Conservation (phyloP, 1,284 basidiomycete species). For the Dichomitus squalens region DNA sequence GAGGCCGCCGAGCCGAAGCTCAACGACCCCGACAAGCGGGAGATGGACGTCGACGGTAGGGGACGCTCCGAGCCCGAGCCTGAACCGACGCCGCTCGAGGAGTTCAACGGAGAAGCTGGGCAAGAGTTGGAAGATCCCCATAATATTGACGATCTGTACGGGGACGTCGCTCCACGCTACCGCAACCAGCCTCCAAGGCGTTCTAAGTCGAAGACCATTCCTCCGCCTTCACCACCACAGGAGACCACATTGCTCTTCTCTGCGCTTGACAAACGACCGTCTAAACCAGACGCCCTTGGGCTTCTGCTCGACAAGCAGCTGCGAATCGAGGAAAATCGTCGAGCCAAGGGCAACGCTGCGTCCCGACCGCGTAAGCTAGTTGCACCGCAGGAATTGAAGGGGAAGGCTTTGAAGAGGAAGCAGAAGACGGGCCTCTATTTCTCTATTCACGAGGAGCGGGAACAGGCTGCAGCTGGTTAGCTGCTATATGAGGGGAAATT, state of each 20-base stretch:
- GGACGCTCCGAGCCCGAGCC: background rate
- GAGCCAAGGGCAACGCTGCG: background rate
- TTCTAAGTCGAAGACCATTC: background rate
- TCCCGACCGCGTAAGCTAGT: conserved; percentile 6
- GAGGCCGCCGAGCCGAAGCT: conserved; percentile 12
- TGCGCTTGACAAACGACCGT: background rate
- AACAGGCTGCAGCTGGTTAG: background rate
- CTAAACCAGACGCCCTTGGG: conserved; percentile 7
- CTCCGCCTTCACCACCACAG: background rate
- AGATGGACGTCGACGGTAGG: conserved; percentile 11
- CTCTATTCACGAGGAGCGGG: background rate
- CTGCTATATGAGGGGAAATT: background rate
- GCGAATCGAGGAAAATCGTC: background rate
- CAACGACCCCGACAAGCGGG: background rate
- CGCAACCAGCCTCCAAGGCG: background rate
- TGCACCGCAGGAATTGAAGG: conserved; percentile 2
- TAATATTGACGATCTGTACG: conserved; percentile 18
- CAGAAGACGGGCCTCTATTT: conserved; percentile 6
- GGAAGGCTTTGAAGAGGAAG: conserved; percentile 8
- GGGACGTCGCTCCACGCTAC: conserved; percentile 13
- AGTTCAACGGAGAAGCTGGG: background rate
- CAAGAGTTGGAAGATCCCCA: conserved; percentile 9
- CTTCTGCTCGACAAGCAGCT: conserved; percentile 4
- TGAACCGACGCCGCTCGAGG: background rate
- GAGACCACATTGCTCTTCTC: background rate